Evolutionary conservation across 1,139 yeast genomes (phyloP).

Genomic region (Kluyveromyces marxianus): DNA sequence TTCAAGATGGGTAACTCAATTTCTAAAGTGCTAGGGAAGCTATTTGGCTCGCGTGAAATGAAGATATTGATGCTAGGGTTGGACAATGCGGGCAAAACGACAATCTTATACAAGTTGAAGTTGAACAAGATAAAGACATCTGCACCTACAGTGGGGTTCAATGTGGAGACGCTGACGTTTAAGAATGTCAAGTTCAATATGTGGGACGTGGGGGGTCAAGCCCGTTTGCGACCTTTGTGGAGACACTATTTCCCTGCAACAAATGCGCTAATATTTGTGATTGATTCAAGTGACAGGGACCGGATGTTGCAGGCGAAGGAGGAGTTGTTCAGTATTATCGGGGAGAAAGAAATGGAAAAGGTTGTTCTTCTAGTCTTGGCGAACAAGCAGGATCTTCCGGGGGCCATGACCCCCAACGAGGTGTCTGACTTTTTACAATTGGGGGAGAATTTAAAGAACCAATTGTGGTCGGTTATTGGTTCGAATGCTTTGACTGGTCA

Average conservation of each 20-base stretch:
- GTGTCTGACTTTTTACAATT: slow-evolving; percentile 53
- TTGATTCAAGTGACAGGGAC: slow-evolving; percentile 68
- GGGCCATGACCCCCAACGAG: slow-evolving; percentile 58
- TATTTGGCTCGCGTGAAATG: slow-evolving; percentile 43
- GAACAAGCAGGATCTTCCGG: slow-evolving; percentile 77
- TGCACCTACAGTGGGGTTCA: slow-evolving; percentile 91
- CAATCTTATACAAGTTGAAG: slow-evolving; percentile 31
- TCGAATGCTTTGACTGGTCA: slow-evolving; percentile 71
- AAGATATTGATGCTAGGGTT: slow-evolving; percentile 80
- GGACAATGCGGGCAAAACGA: slow-evolving; percentile 90
- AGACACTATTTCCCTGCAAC: slow-evolving; percentile 93
- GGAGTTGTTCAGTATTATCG: slow-evolving; percentile 68
- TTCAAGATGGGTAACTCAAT: slow-evolving; percentile 40
- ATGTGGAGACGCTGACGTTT: slow-evolving; percentile 86
- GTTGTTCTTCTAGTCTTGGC: slow-evolving; percentile 80
- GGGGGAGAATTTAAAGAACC: slow-evolving; percentile 44
- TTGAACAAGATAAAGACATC: slow-evolving; percentile 48
- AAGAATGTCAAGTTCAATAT: slow-evolving; percentile 85
- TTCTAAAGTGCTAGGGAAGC: slow-evolving; percentile 40
- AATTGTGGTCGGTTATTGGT: slow-evolving; percentile 70
- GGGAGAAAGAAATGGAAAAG: slow-evolving; percentile 64
- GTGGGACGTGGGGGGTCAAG: slow-evolving; percentile 98
- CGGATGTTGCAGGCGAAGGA: slow-evolving; percentile 73
- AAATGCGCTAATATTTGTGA: slow-evolving; percentile 86
- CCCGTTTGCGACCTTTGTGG: slow-evolving; percentile 85